Evolutionary conservation across 768 basidiomycete genomes (phyloP).

Genomic region (Coprinopsis marcescibilis): DNA sequence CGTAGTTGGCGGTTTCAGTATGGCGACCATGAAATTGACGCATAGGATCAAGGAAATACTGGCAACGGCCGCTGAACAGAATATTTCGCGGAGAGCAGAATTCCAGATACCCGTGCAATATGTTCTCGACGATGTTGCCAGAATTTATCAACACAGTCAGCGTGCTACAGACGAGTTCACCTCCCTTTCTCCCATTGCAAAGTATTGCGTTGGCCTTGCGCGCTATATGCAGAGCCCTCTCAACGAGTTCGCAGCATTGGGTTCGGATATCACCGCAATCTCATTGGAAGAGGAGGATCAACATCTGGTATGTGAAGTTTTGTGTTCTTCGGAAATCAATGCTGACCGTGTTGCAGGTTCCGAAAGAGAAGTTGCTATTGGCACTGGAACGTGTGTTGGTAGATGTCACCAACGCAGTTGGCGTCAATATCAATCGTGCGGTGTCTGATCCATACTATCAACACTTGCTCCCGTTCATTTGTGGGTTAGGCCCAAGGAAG

Average conservation of each 20-base stretch:
- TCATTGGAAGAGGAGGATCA: conserved; percentile 83
- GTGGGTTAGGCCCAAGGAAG: conserved; percentile 93
- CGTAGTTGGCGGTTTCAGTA: conserved; percentile 83
- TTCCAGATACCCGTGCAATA: conserved; percentile 74
- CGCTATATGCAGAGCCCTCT: conserved; percentile 91
- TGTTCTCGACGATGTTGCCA: conserved; percentile 85
- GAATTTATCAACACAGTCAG: conserved; percentile 88
- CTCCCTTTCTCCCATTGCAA: conserved; percentile 66
- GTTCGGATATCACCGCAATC: conserved; percentile 76
- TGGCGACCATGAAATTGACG: conserved; percentile 69
- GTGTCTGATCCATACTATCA: conserved; percentile 87
- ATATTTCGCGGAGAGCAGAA: conserved; percentile 26
- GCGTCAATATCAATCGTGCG: conserved; percentile 94
- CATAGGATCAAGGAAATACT: conserved; percentile 57
- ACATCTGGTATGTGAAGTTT: conserved; percentile 54
- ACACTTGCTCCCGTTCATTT: conserved; percentile 81
- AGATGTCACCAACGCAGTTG: conserved; percentile 86
- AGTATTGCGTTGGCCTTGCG: conserved; percentile 92
- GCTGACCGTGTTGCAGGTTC: conserved; percentile 48
- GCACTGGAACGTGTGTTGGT: conserved; percentile 85
- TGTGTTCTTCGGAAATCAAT: background rate
- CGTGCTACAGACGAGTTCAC: conserved; percentile 83
- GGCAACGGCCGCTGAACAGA: conserved; percentile 18
- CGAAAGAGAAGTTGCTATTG: conserved; percentile 74
- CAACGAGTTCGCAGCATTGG: conserved; percentile 90